Evolutionary conservation across 176 grass and related monocot genomes (phyloP).

Genomic region (Chrysopogon serrulatus): DNA sequence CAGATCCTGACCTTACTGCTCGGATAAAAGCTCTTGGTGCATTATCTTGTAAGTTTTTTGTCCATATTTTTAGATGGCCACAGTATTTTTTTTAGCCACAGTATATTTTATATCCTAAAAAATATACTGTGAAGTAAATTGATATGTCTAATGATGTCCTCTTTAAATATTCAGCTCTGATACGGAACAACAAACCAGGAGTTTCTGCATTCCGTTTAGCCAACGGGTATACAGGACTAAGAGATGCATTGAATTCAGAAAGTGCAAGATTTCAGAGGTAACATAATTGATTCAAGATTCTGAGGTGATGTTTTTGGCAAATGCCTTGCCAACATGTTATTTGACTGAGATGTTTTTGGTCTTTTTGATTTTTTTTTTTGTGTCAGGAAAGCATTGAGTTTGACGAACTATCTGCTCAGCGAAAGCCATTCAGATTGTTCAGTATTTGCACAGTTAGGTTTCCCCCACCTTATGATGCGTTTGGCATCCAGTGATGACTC

Average conservation of each 20-base stretch:
- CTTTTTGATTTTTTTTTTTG: neutral
- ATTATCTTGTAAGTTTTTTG: constrained; percentile 64
- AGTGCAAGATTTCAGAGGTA: constrained; percentile 81
- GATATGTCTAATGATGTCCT: constrained; percentile 12
- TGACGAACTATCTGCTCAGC: constrained; percentile 64
- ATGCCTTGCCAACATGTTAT: neutral
- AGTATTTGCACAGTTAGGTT: constrained; percentile 62
- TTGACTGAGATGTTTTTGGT: neutral
- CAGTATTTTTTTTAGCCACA: neutral
- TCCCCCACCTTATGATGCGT: constrained; percentile 71
- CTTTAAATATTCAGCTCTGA: constrained; percentile 61
- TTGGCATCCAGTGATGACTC: constrained; percentile 60
- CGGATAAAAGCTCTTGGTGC: constrained; percentile 91
- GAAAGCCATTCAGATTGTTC: constrained; percentile 66
- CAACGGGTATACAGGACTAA: constrained; percentile 74
- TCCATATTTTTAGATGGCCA: constrained; percentile 5
- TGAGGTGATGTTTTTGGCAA: neutral
- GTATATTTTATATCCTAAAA: neutral
- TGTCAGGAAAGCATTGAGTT: constrained; percentile 78
- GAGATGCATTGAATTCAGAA: constrained; percentile 74
- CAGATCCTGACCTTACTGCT: constrained; percentile 79
- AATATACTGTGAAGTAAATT: too few species aligned
- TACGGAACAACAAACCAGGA: constrained; percentile 77
- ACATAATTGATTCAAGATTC: neutral
- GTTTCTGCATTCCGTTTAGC: constrained; percentile 71